Base-by-base conservation (phyloP, 495 filamentous ascomycete genomes). In the Penicillium lividum region DNA sequence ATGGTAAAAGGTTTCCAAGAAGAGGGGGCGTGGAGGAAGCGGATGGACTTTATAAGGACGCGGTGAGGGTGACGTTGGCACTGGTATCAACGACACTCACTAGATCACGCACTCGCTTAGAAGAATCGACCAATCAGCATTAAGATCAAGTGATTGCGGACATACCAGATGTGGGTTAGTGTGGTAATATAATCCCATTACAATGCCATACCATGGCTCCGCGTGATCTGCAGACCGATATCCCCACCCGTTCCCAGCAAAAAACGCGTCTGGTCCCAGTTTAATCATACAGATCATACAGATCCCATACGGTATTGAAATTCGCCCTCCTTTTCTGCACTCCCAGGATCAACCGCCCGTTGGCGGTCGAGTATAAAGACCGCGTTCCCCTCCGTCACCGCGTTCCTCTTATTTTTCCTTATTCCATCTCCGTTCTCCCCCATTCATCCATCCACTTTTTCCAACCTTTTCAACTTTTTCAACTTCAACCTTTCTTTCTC, bases 221-320 rank as follows among this genome's bases (percentile, higher is more conserved):
- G 64, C 66, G 64, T 66, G 69, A 62, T 62, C 53, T 29, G n/a
- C 54, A 40, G 57, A 15, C 57, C 52, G 31, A 44, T 47, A 54
- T 57, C 45, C 34, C 57, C 53, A 51, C 65, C 40, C 10, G 18
- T 33, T 57, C 16, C 15, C 31, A 27, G 30, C 30, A 5, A 22
- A 48, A 52, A 57, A 68, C 68, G 70, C 66, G 72, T 70, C 54
- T 29, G 28, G 43, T 48, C 59, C 61, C 57, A 45, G 46, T 63
- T 62, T 75, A 74, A 78, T 79, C 73, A 79, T 78, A 80, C 76
- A 73, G 70, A 80, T 80, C 77, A 80, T 79, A 80, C 77, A 34
- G 5, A 3, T 0, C 1, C 16, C 15, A 72, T 58, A 80, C 77
- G 11, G 77, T 80, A 80, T 77, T 70, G 77, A 79, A 80, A 80